Base-by-base conservation (phyloP, 2,329 filamentous ascomycete species). In the Cladophialophora immunda region DNA sequence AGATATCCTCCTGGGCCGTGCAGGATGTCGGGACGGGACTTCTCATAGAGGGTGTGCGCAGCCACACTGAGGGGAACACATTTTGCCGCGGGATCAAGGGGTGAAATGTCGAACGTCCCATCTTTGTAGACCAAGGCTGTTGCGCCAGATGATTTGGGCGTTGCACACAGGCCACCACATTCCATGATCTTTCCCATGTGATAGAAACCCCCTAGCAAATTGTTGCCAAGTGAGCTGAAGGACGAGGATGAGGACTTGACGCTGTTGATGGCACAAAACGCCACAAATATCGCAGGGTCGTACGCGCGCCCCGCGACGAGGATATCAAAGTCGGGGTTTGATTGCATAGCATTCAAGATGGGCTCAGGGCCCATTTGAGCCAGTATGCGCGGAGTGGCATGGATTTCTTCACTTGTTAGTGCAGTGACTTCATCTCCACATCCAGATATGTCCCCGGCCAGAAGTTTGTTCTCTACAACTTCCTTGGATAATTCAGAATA, bases 141-240 rank as follows among this genome's bases (percentile, higher is more conserved):
- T 3, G 79, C 80, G 4, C 79, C 81, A 2, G 74, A 73, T 0
- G 79, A 78, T 64, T 86, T 87, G 0, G 84, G 85, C 0, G 76
- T 73, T 0, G 83, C 80, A 69, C 84, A 86, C 0, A 78, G 69
- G 0, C 70, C 80, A 9, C 84, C 84, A 22, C 84, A 87, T 67
- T 86, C 85, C 74, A 86, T 78, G 9, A 86, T 83, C 75, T 87
- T 86, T 8, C 85, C 85, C 83, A 87, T 85, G 69, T 86, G 83
- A 7, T 76, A 76, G 36, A 81, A 34, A 80, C 77, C 78, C 0
- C 82, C 83, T 4, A 71, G 0, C 13, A 8, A 72, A 70, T 53
- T 0, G 76, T 72, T 78, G 70, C 29, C 41, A 36, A 30, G 19
- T 22, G n/a, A 58, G 15, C 9, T 30, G 32, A 30, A 8, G 25